These are phyloP conservation scores for Cordyceps farinosa DNA, from an alignment of 2,329 filamentous ascomycete species.

Conservation along the genomic window DNA sequence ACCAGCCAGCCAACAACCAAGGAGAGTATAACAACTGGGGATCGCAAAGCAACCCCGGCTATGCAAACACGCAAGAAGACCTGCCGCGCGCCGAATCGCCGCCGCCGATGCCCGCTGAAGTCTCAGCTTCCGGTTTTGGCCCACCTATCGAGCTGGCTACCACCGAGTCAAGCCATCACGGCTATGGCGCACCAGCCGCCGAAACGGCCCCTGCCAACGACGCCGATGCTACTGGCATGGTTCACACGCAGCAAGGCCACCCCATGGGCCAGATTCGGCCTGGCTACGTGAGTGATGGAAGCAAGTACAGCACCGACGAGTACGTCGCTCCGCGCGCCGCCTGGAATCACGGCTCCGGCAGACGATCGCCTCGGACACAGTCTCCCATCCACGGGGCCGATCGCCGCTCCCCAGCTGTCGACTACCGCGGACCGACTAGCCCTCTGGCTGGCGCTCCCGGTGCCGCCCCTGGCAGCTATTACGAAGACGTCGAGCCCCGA, in stretches of 20 bases:
- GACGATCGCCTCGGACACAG: slow-evolving; percentile 43
- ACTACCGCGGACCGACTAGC: slow-evolving; percentile 34
- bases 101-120: slow-evolving; percentile 53
- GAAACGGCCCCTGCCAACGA: slow-evolving; percentile 59
- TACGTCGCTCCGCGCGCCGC: slow-evolving; percentile 60
- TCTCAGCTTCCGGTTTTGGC: slow-evolving; percentile 40
- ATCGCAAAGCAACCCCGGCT: slow-evolving; percentile 31
- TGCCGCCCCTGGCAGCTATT: slow-evolving; percentile 57
- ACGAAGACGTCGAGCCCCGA: slow-evolving; percentile 88
- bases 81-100: slow-evolving; percentile 62
- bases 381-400: slow-evolving; percentile 40
- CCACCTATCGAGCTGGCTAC: slow-evolving; percentile 81
- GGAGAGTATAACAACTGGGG: slow-evolving; percentile 24
- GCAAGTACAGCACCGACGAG: slow-evolving; percentile 71
- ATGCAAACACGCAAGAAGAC: slow-evolving; percentile 39
- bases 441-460: slow-evolving; percentile 33
- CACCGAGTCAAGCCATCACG: slow-evolving; percentile 43
- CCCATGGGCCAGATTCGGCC: slow-evolving; percentile 40
- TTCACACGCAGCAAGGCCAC: slow-evolving; percentile 61
- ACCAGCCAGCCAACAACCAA: slow-evolving; percentile 36
- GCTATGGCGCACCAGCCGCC: slow-evolving; percentile 32
- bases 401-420: slow-evolving; percentile 29
- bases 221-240: slow-evolving; percentile 69
- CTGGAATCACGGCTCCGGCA: slow-evolving; percentile 49
- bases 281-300: slow-evolving; percentile 61